Evolutionary conservation across 2,329 filamentous ascomycete genomes (phyloP), one percentile per base, ranked within the genome.

Genomic region (Graphium sp.): DNA sequence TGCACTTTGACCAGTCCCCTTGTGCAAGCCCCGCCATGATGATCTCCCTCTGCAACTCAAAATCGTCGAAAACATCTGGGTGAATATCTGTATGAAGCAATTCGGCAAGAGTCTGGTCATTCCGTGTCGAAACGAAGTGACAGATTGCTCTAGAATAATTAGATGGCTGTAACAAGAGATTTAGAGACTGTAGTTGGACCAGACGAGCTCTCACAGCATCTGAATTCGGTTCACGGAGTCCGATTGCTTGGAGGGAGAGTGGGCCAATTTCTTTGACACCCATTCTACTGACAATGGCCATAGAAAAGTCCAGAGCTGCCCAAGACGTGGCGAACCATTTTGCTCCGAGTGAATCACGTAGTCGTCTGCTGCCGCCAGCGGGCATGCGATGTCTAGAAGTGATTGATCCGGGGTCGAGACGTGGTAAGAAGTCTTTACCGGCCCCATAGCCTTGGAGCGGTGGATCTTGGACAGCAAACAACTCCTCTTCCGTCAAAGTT

Each of bases 291-390:
- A 89, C 55, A 6, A 79, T 63, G 19, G 66, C 66, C 31, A 91
- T 69, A 16, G 82, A 70, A 37, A 76, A 66, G 32, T 85, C 72
- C 7, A 84, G 57, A 2, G 74, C 68, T 14, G 89, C 63, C 47
- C 80, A 78, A 12, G 54, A 55, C 32, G 61, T 74, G 7, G 84
- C 84, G 45, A 93, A 85, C 55, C 83, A 72, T 36, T 74, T 68
- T n/a, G 84, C 78, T 12, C 79, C 76, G 18, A 91, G 63, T 1
- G 58, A 52, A 46, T 89, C 81, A 41, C 68, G 29, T 13, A 25
- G 31, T 17, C 21, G 21, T 22, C 14, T 24, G 3, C 13, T 14
- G 7, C 14, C 14, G n/a, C n/a, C n/a, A n/a, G n/a, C n/a, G n/a
- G n/a, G n/a, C n/a, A n/a, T n/a, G n/a, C n/a, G n/a, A n/a, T n/a